Conservation (phyloP, 345 rosid genomes). For the Boechera stricta region DNA sequence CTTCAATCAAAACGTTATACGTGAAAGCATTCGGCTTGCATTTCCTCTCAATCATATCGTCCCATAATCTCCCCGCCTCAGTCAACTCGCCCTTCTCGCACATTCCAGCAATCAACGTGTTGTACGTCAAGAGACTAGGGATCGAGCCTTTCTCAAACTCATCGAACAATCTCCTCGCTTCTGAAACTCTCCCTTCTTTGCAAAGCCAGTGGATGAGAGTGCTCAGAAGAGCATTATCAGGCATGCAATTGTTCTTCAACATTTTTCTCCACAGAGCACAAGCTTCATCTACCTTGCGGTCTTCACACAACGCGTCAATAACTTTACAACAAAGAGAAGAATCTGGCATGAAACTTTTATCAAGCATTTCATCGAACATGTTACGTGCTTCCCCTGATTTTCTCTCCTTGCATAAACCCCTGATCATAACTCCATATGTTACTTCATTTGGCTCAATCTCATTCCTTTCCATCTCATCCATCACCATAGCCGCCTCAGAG, state of each 20-base stretch:
- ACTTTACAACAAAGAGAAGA: slow-evolving; percentile 80
- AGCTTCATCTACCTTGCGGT: slow-evolving; percentile 75
- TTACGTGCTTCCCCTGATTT: slow-evolving; percentile 74
- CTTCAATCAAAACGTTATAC: slow-evolving; percentile 70
- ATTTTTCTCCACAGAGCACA: slow-evolving; percentile 75
- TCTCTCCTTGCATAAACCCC: slow-evolving; percentile 69
- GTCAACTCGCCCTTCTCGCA: slow-evolving; percentile 74
- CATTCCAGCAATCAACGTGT: slow-evolving; percentile 77
- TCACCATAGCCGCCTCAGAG: slow-evolving; percentile 70
- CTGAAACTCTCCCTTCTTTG: slow-evolving; percentile 66
- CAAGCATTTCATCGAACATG: slow-evolving; percentile 75
- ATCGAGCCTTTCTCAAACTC: slow-evolving; percentile 76
- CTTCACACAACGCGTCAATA: slow-evolving; percentile 69
- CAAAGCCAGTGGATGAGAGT: slow-evolving; percentile 90
- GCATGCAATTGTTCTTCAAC: slow-evolving; percentile 72
- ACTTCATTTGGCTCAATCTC: slow-evolving; percentile 80
- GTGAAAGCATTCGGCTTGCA: slow-evolving; percentile 77
- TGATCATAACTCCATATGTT: slow-evolving; percentile 85
- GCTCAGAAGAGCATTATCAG: slow-evolving; percentile 74
- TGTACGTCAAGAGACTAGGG: slow-evolving; percentile 78
- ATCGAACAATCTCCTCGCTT: slow-evolving; percentile 76
- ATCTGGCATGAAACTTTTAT: slow-evolving; percentile 64
- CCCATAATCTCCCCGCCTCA: slow-evolving; percentile 84
- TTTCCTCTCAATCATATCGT: slow-evolving; percentile 84
- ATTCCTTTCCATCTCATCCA: slow-evolving; percentile 89